These are phyloP conservation scores for Bombardia bombarda DNA, from an alignment of 495 filamentous ascomycete genomes.

Conservation along the genomic window DNA sequence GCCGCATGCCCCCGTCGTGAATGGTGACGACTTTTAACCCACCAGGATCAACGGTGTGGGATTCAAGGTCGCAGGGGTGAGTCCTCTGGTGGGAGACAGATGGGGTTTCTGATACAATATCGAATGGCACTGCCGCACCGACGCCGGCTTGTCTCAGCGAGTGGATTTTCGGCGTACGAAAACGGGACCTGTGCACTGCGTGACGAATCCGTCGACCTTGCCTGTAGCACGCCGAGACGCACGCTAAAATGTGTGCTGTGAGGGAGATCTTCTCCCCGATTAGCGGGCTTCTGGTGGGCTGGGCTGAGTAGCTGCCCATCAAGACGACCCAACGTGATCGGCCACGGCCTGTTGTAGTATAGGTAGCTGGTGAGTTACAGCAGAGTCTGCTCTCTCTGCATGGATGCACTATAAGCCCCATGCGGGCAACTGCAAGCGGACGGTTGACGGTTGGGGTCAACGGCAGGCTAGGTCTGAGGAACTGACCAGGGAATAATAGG, in stretches of 20 bases:
- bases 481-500: too few species aligned
- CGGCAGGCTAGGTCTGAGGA: too few species aligned
- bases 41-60: constrained; percentile 21
- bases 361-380: too few species aligned
- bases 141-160: constrained; percentile 15
- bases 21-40: constrained; percentile 18
- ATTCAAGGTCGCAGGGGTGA: constrained; percentile 16
- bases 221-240: constrained; percentile 14
- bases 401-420: too few species aligned
- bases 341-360: too few species aligned
- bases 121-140: constrained; percentile 17
- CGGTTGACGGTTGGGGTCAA: too few species aligned
- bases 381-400: too few species aligned
- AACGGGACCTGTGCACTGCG: constrained; percentile 6
- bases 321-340: constrained; percentile 3
- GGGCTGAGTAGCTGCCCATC: neutral
- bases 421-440: too few species aligned
- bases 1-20: too few species aligned
- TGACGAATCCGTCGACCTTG: constrained; percentile 18
- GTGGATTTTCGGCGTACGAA: constrained; percentile 7
- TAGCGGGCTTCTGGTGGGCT: constrained; percentile 5
- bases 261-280: constrained; percentile 12
- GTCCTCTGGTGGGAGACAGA: neutral
- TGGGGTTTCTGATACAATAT: constrained; percentile 8
- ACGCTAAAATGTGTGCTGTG: constrained; percentile 9